Conservation (phyloP, 306 rosid species). For the Prunus dulcis region DNA sequence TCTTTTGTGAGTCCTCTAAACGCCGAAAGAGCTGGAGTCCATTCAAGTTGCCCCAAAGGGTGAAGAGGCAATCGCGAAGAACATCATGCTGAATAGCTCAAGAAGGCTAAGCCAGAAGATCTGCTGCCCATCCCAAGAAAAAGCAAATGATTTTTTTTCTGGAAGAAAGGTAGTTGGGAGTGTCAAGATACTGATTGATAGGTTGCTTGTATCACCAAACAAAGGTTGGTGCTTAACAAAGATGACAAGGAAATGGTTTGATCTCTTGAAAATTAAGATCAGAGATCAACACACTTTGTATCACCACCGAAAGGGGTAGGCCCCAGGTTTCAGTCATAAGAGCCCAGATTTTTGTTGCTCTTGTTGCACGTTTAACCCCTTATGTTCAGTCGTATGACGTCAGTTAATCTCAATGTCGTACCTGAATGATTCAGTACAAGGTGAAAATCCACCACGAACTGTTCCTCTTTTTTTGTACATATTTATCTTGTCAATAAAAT, state of each 20-base stretch:
- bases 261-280: neutral
- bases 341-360: conserved; percentile 31
- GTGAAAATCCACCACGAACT: neutral
- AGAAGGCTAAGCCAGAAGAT: conserved; percentile 23
- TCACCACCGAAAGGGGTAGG: conserved; percentile 11
- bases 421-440: neutral
- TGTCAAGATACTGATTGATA: conserved; percentile 27
- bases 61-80: conserved; percentile 93
- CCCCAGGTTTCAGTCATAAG: conserved; percentile 22
- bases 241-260: conserved; percentile 8
- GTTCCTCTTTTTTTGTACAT: conserved; percentile 10
- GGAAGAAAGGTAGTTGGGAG: conserved; percentile 24
- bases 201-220: conserved; percentile 19
- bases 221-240: conserved; percentile 19
- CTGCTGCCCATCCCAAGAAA: neutral
- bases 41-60: conserved; percentile 77
- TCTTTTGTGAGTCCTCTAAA: conserved; percentile 85
- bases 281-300: conserved; percentile 16
- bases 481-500: conserved; percentile 2
- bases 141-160: neutral
- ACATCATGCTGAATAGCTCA: conserved; percentile 63
- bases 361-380: conserved; percentile 24
- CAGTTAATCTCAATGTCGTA: conserved; percentile 7
- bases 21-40: conserved; percentile 99
- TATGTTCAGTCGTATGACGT: conserved; percentile 20